These are phyloP conservation scores for Takashimella koratensis DNA, from an alignment of 1,284 basidiomycete species.

Conservation along the genomic window DNA sequence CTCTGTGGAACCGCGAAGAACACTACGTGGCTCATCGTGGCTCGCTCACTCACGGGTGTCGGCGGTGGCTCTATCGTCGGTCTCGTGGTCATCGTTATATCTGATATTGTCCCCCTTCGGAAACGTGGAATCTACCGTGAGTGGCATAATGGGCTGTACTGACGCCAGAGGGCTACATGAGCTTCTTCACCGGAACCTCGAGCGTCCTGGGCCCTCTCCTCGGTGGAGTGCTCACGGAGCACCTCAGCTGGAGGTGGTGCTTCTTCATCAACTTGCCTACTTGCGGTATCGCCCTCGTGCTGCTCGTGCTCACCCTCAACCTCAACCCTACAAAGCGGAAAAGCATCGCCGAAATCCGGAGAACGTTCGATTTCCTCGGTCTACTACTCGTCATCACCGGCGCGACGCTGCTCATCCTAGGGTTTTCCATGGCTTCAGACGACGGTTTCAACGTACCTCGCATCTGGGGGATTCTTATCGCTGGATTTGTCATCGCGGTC, in stretches of 20 bases:
- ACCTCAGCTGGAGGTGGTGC: constrained; percentile 18
- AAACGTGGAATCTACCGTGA: constrained; percentile 42
- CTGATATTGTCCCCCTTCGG: constrained; percentile 34
- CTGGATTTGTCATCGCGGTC: constrained; percentile 61
- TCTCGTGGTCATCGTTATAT: constrained; percentile 4
- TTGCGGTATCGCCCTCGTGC: constrained; percentile 57
- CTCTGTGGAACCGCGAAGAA: constrained; percentile 30
- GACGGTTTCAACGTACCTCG: constrained; percentile 30
- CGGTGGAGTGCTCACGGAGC: constrained; percentile 42
- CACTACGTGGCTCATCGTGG: constrained; percentile 32
- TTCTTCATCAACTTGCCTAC: constrained; percentile 46
- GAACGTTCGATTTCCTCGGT: constrained; percentile 45
- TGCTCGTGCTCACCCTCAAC: constrained; percentile 77
- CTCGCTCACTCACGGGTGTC: constrained; percentile 37
- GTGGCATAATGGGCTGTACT: too few relatives aligned
- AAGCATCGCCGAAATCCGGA: constrained; percentile 19
- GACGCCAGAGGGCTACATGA: constrained; percentile 42
- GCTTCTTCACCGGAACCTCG: constrained; percentile 45
- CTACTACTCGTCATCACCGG: constrained; percentile 63
- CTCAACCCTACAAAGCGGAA: constrained; percentile 56
- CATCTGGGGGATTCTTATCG: constrained; percentile 51
- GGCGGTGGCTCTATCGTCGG: constrained; percentile 43
- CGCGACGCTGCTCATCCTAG: constrained; percentile 71
- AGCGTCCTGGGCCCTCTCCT: constrained; percentile 45
- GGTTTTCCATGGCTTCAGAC: constrained; percentile 56